phyloP scores from a whole-genome alignment of 192 early-diverging fungal species.

The Neocallimastix lanati region DNA sequence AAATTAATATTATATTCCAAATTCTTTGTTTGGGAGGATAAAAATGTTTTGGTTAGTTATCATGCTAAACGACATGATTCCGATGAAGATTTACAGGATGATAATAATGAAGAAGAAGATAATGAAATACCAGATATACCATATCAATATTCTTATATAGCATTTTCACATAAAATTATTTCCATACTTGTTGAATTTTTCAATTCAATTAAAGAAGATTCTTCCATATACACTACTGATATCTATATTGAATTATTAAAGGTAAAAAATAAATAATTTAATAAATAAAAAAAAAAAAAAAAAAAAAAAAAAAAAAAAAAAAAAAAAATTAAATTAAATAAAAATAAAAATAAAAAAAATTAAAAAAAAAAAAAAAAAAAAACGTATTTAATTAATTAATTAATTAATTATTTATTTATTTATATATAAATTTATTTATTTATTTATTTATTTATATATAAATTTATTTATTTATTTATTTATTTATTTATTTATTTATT shows the following conservation, averaged over 20 bases:
- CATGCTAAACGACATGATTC: neutral
- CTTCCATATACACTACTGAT: constrained; percentile 28
- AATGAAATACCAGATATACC: neutral
- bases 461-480: too few relatives aligned
- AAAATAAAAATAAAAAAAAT: too few relatives aligned
- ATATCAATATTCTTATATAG: neutral
- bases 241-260: neutral
- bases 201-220: constrained; percentile 21
- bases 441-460: too few relatives aligned
- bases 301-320: too few relatives aligned
- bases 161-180: constrained; percentile 45
- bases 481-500: too few relatives aligned
- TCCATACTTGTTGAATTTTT: constrained; percentile 29
- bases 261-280: neutral
- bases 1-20: constrained; percentile 32
- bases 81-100: neutral
- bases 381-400: too few relatives aligned
- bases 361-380: too few relatives aligned
- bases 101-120: neutral
- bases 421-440: too few relatives aligned
- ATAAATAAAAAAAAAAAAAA: too few relatives aligned
- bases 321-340: too few relatives aligned
- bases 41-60: neutral
- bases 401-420: too few relatives aligned
- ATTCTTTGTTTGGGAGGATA: neutral